Evolutionary conservation across 2,329 filamentous ascomycete genomes (phyloP).

Genomic region (Microdochium paspali): DNA sequence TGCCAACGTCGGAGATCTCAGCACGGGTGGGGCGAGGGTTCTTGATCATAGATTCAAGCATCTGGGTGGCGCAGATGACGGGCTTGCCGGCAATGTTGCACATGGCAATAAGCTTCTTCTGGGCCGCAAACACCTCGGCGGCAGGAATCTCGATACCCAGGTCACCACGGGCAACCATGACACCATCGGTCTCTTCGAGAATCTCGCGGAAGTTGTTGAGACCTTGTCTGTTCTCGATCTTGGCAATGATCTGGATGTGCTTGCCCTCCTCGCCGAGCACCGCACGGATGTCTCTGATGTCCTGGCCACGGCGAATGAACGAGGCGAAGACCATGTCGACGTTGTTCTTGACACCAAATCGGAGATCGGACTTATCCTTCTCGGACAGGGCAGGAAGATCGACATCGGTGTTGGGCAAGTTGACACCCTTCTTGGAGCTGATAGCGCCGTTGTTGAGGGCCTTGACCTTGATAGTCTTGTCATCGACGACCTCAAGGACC

Average conservation of each 20-base stretch:
- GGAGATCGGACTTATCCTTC: conserved; percentile 92
- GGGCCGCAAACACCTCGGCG: conserved; percentile 95
- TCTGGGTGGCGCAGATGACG: conserved; percentile 97
- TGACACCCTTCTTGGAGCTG: conserved; percentile 98
- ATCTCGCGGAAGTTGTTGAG: conserved; percentile 99
- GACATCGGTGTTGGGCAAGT: conserved; percentile 96
- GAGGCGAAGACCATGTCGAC: conserved; percentile 99
- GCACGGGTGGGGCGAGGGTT: conserved; percentile 97
- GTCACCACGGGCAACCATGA: conserved; percentile 99
- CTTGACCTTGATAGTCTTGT: conserved; percentile 77
- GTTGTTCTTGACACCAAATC: conserved; percentile 95
- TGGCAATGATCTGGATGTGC: conserved; percentile 98
- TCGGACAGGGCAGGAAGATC: conserved; percentile 95
- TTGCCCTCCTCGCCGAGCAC: conserved; percentile 87
- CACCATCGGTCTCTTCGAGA: conserved; percentile 89
- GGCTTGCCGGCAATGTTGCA: conserved; percentile 99
- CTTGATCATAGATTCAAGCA: conserved; percentile 99
- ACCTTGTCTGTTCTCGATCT: conserved; percentile 99
- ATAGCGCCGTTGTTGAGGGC: conserved; percentile 98
- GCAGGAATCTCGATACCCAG: conserved; percentile 98
- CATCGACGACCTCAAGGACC: conserved; percentile 78
- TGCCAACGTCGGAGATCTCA: conserved; percentile 97
- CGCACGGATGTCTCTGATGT: conserved; percentile 84
- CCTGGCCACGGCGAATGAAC: conserved; percentile 89
- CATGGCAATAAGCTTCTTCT: conserved; percentile 99